Evolutionary conservation across 2,329 filamentous ascomycete genomes (phyloP).

Genomic region (Magnaporthales sp.): DNA sequence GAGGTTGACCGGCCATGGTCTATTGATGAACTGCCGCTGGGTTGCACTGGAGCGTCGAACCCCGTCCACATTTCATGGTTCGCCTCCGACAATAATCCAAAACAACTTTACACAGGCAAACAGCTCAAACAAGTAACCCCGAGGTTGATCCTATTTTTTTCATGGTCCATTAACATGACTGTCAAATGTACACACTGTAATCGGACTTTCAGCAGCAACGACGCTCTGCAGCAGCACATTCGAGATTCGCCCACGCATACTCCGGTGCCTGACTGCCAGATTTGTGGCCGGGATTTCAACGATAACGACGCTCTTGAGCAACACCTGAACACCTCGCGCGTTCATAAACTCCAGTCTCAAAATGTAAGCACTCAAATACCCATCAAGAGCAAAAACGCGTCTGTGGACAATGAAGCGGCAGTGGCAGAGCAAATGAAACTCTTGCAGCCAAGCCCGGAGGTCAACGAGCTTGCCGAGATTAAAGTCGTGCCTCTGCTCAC

Average conservation of each 20-base stretch:
- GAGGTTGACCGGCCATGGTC: neutral
- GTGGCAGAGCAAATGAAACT: neutral
- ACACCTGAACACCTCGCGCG: neutral
- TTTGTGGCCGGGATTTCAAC: neutral
- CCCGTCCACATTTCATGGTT: neutral
- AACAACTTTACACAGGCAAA: neutral
- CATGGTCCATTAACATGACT: neutral
- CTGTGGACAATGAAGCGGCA: neutral
- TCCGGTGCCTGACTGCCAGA: neutral
- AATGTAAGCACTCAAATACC: neutral
- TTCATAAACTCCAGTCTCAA: neutral
- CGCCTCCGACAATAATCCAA: neutral
- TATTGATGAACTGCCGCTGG: too few relatives aligned
- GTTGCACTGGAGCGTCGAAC: too few relatives aligned
- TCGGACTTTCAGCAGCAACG: neutral
- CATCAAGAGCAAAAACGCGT: neutral
- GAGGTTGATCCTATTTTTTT: neutral
- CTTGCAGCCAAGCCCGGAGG: neutral
- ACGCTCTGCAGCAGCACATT: neutral
- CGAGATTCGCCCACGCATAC: neutral
- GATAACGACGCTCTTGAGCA: neutral
- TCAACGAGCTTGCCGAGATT: slow-evolving; percentile 1
- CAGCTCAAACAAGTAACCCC: neutral
- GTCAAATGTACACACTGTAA: neutral
- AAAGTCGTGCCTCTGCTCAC: neutral